Evolutionary conservation across 768 basidiomycete genomes (phyloP), one percentile per base, ranked within the genome.

Genomic region (Pleurotus sapidus): DNA sequence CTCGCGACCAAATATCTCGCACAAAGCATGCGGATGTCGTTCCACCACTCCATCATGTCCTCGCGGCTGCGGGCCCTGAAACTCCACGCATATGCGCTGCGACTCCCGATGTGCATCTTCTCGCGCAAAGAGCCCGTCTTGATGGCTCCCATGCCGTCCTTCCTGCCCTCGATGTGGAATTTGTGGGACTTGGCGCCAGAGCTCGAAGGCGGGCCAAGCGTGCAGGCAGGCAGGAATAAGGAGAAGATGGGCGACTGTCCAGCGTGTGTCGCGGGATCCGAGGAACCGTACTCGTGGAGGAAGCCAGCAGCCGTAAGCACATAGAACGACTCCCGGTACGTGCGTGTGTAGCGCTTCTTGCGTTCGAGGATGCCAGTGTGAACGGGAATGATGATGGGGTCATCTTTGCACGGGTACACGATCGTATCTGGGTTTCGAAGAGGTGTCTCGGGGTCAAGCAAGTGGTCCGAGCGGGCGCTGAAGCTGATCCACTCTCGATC

Each of bases 31-130:
- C 92, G 74, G 40, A 95, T 79, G 68, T 98, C 97, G 67, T 98
- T 98, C 97, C 97, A 99, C 93, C 97, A 97, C 74, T 99, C 97
- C 93, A 98, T 93, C 93, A 98, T 94, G 63, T 98, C 96, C 61
- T 98, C 96, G 62, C 90, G 84, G 58, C 87, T 89, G 59, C 96
- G 76, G 46, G 91, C 83, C 37, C 94, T 82, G 80, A 99, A 98
- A 49, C 87, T 91, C 86, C 91, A 98, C 25, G 92, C 92, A 64
- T 84, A 81, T 55, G 83, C 75, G 48, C 73, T 63, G 55, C 68
- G 37, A 38, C 65, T 68, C 23, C 62, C 68, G 30, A 58, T 57
- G 55, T 64, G 64, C 15, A 82, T 60, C 23, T 72, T 60, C 49
- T 66, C 65, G 59, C 81, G 66, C 64, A 86, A 66, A 1, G 79